Base-by-base conservation (phyloP, 179 eudicot species). In the Beta lomatogona region DNA sequence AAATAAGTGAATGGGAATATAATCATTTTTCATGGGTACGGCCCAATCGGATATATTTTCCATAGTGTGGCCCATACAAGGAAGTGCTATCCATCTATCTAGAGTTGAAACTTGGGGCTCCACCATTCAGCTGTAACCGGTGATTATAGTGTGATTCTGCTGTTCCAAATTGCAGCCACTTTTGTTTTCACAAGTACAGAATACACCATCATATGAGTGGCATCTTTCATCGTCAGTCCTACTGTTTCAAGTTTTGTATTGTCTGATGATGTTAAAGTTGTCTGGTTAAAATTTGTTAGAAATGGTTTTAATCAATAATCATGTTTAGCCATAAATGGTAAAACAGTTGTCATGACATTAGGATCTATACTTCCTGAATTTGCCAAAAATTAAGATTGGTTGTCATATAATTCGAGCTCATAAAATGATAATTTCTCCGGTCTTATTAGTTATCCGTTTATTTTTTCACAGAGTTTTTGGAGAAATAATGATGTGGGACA, bases 81-180 rank as follows among this genome's bases (percentile, higher is more conserved):
- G 21, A 46, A 46, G 19, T 59, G 48, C 57, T 46, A 63, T 22
- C 9, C 4, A n/a, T 22, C 19, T 0, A 60, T 36, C 25, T 44
- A 45, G 7, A 22, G 25, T 12, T 36, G n/a, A 41, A 45, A 3
- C 6, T 19, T 44, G 63, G 55, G 86, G 80, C 61, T 54, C 83
- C 86, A 84, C 83, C 83, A 60, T 53, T 80, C 76, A 52, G 28
- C 9, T 48, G 50, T 16, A 53, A 71, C 68, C 31, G 70, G 77
- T 82, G 77, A 70, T 72, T 77, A 45, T 19, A 73, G 55, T 73
- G 73, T 71, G 83, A 84, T 76, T 63, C 66, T 76, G 73, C 77
- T 59, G 64, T 48, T 67, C 68, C 67, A 58, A 19, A 76, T 70
- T 80, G 4, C 25, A 70, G 73, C 66, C 67, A 10, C 73, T 60